Percentiles rank a stretch among this genome's conserved stretches.
These are phyloP conservation scores for Chaetomium globosum DNA, from an alignment of 2,329 filamentous ascomycete species.

Conservation along the genomic window DNA sequence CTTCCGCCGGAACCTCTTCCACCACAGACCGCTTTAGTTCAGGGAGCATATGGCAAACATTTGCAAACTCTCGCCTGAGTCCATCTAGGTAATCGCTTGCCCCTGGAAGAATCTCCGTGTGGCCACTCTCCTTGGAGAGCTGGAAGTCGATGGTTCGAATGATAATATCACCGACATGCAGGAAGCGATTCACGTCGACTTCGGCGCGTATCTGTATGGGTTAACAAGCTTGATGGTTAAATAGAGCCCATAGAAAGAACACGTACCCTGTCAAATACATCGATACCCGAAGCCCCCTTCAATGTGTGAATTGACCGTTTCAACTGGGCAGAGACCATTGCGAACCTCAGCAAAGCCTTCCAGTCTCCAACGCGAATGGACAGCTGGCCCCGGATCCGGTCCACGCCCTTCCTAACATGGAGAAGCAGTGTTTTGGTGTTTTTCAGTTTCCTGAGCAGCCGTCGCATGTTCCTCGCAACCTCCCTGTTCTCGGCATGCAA, in stretches of 20 bases:
- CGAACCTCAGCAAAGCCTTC: slow-evolving; percentile 72
- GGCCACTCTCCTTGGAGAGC: slow-evolving; percentile 68
- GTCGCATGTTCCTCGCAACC: slow-evolving; percentile 53
- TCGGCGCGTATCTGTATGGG: slow-evolving; percentile 54
- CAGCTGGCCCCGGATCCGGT: slow-evolving; percentile 49
- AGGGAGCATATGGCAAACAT: slow-evolving; percentile 73
- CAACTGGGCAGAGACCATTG: slow-evolving; percentile 70
- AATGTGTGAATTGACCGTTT: slow-evolving; percentile 64
- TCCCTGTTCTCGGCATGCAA: slow-evolving; percentile 67
- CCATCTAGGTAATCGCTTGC: slow-evolving; percentile 75
- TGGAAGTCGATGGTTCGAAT: slow-evolving; percentile 79
- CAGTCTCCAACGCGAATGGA: slow-evolving; percentile 70
- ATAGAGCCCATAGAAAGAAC: not conserved
- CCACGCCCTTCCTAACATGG: slow-evolving; percentile 77
- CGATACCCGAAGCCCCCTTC: slow-evolving; percentile 54
- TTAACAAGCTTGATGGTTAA: slow-evolving; percentile 15
- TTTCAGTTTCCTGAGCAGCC: slow-evolving; percentile 67
- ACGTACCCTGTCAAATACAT: slow-evolving; percentile 57
- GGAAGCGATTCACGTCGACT: slow-evolving; percentile 62
- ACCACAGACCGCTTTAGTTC: slow-evolving; percentile 67
- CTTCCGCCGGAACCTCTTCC: slow-evolving; percentile 62
- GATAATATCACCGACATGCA: slow-evolving; percentile 70
- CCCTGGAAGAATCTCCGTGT: slow-evolving; percentile 72
- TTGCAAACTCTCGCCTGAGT: slow-evolving; percentile 75
- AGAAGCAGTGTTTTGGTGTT: slow-evolving; percentile 72